Base-by-base conservation (phyloP, 805 yeast species). In the Ascoidea tarda region DNA sequence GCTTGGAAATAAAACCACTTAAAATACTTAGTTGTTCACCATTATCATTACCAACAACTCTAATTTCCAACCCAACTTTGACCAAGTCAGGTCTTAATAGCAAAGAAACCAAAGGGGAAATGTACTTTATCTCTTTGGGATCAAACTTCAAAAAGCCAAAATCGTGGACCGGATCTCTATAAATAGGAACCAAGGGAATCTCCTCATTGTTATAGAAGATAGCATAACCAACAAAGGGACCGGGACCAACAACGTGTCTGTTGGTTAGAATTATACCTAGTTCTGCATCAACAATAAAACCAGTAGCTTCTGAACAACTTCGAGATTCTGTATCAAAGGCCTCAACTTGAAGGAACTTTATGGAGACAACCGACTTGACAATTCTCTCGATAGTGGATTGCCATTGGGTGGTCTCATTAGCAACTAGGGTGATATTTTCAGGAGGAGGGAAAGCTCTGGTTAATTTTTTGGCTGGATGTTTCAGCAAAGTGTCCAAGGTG, bases 11-110 rank as follows among this genome's bases (percentile, higher is more conserved):
- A 66, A 89, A 87, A 42, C 97, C 97, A 1, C 96, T 78, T 59
- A 89, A 71, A 60, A 90, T 90, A 50, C 95, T 83, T 49, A 90
- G 72, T 66, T 90, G 89, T 65, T 90, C 97, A 63, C 96, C 97
- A 12, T 96, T 95, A 70, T 90, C 97, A 67, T 90, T 90, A 72
- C 97, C 97, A 46, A 90, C 90, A 33, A 90, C 96, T 61, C 96
- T 77, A 62, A 90, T 89, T 64, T 90, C 97, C 46, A 87, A 79
- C 45, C 97, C 97, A n/a, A 90, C 90, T 60, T 78, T 76, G 33
- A 96, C 96, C 55, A 84, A 71, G 16, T 87, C 91, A 0, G 97
- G 97, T 58, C 77, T 74, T 52, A 90, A 69, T 46, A 76, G 75
- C 50, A 90, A 72, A 46, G 83, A 83, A 50, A 74, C 74, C 5